Base-by-base conservation (phyloP, 441 rosid genomes). In the Raphanus hybrid region DNA sequence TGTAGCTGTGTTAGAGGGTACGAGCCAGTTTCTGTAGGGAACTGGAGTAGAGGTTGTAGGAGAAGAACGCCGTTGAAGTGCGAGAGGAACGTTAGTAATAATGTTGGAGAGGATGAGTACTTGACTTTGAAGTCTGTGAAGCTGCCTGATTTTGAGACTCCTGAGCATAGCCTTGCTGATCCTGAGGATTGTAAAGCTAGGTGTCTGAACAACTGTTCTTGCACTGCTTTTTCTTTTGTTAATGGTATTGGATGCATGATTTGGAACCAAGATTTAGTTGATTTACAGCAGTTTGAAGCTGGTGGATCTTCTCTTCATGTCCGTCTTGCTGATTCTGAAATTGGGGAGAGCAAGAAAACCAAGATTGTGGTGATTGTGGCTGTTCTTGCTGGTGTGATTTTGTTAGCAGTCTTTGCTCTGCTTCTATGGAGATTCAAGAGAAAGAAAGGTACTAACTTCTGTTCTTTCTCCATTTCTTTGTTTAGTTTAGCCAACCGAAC, bases 1-100 rank as follows among this genome's bases (percentile, higher is more conserved):
- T 93, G 99, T 70, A 80, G 75, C 8, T 96, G 99, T 80, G 55
- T 89, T 81, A 39, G 77, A 18, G 97, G 98, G 6, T 96, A 87
- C 75, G 78, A 45, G 57, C 79, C 81, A 29, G 94, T 97, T 90
- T 80, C 71, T 1, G 16, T 10, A 9, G 88, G 86, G 15, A 78
- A 82, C 70, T 87, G 93, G 92, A 82, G 95, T 0, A 86, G 82
- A 29, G 99, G 98, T 16, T 96, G 98, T 78, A 77, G 69, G 8
- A 87, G 93, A 79, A 87, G 82, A 43, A 67, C 81, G 0, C 39
- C 64, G 0, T 73, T 91, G 80, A 79, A 82, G 66, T 93, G 98
- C 83, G 80, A 65, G 81, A 83, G 83, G 82, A 88, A 84, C 20
- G 12, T 12, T 39, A 82, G 75, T 50, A 52, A 52, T 50, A 52